phyloP scores from a whole-genome alignment of 176 grass and related monocot species.

The Aegilops speltoides region DNA sequence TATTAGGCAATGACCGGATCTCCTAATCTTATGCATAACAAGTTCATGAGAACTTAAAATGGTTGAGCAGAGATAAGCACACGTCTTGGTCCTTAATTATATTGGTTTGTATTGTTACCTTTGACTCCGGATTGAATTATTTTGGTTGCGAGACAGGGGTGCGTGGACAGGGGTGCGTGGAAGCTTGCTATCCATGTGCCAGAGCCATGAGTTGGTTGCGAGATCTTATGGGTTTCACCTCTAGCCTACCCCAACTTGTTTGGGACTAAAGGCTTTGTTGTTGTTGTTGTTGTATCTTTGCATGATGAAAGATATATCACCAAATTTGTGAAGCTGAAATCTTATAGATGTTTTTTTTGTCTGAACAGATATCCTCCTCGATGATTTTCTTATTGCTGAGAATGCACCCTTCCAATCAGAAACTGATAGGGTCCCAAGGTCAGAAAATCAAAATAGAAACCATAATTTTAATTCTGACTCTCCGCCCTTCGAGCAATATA shows the following conservation, averaged over 20 bases:
- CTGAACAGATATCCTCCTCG: constrained; percentile 79
- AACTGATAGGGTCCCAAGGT: constrained; percentile 53
- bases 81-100: constrained; percentile 20
- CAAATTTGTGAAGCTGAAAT: constrained; percentile 20
- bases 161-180: no score
- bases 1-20: constrained; percentile 10
- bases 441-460: constrained; percentile 47
- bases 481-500: constrained; percentile 44
- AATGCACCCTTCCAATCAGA: constrained; percentile 87
- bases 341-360: constrained; percentile 31
- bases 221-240: no score
- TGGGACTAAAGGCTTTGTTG: no score
- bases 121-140: background rate
- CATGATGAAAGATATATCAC: constrained; percentile 4
- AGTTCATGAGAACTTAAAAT: constrained; percentile 7
- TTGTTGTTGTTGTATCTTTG: background rate
- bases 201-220: no score
- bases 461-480: constrained; percentile 48
- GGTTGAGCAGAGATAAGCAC: constrained; percentile 12
- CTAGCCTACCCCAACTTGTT: no score
- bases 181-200: no score
- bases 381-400: constrained; percentile 90
- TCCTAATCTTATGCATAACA: constrained; percentile 18
- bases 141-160: background rate
- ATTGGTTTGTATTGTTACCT: constrained; percentile 2